Evolutionary conservation across 768 basidiomycete species (phyloP), one percentile per base, ranked within the genome.

Genomic region (Pulveroboletus ravenelii): DNA sequence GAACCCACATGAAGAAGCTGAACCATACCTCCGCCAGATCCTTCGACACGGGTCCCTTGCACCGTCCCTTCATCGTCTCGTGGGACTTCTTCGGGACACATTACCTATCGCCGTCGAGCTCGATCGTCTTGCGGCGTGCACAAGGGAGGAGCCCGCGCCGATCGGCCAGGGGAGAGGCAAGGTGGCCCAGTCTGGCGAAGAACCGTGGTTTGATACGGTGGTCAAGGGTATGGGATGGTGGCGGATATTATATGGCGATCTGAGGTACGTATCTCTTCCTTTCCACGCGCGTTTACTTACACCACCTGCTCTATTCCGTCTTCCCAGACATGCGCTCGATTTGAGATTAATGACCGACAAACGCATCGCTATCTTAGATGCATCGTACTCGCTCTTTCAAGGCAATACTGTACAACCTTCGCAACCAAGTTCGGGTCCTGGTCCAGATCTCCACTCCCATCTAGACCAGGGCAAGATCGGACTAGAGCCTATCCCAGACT

Each of bases 141-240:
- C 65, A 62, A 47, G 62, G 70, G 51, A 53, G 17, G 65, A 69
- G 23, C 49, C 41, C 8, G n/a, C 6, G 14, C 36, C 32, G 3
- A 29, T 50, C 13, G 47, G 45, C 12, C 27, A 43, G n/a, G 58
- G 51, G 29, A 47, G 47, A 27, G 51, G 38, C 18, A 72, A 65
- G 38, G 51, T 41, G 10, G 12, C 38, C 4, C 49, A 36, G 25
- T 23, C 30, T 8, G 34, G 55, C 38, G 37, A 73, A 59, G 54
- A 62, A 37, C 58, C 56, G 3, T 66, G 62, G 56, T 72, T 89
- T 17, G 84, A 86, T 56, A 78, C 79, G 17, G 82, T 86, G 61
- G 79, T 86, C 5, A 92, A 91, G 70, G 80, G 85, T 12, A 82
- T 85, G 44, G 86, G 85, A 3, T 92, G 90, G 89, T 92, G 85